phyloP scores from a whole-genome alignment of 768 basidiomycete genomes.

The Lentinula sp. region DNA sequence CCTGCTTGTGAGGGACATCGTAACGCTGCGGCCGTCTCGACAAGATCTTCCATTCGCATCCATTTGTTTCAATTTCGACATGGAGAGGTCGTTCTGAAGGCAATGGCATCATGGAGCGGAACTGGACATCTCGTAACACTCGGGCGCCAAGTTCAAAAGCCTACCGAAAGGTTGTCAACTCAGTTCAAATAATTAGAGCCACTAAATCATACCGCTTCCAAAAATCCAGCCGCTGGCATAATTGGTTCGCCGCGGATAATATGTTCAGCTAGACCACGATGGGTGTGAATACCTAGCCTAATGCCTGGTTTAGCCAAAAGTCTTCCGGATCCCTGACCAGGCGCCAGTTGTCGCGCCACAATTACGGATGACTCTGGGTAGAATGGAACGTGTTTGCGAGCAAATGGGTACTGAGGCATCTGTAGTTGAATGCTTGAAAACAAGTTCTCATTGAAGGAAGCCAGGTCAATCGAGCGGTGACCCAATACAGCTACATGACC shows the following conservation, averaged over 20 bases:
- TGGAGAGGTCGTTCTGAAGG: constrained; percentile 5
- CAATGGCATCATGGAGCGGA: constrained; percentile 14
- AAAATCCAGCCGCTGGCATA: constrained; percentile 34
- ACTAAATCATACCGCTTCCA: constrained; percentile 21
- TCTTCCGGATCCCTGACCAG: constrained; percentile 12
- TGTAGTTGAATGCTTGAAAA: constrained; percentile 21
- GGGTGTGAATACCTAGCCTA: constrained; percentile 13
- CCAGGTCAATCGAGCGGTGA: constrained; percentile 12
- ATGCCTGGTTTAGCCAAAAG: constrained; percentile 4
- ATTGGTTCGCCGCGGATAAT: constrained; percentile 33
- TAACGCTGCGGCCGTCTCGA: not conserved
- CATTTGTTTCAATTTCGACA: not conserved
- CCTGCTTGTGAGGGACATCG: not conserved
- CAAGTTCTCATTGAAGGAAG: constrained; percentile 24
- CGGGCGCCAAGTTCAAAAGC: constrained; percentile 10
- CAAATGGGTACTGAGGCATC: constrained; percentile 25
- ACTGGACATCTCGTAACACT: constrained; percentile 14
- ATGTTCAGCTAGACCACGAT: constrained; percentile 32
- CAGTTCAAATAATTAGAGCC: not conserved
- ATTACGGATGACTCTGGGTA: constrained; percentile 10
- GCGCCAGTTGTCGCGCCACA: not conserved
- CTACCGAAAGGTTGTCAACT: not conserved
- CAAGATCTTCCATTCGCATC: not conserved
- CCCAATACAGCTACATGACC: constrained; percentile 11
- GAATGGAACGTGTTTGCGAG: constrained; percentile 16